phyloP scores from a whole-genome alignment of 768 basidiomycete genomes.

The Mycena filopes region DNA sequence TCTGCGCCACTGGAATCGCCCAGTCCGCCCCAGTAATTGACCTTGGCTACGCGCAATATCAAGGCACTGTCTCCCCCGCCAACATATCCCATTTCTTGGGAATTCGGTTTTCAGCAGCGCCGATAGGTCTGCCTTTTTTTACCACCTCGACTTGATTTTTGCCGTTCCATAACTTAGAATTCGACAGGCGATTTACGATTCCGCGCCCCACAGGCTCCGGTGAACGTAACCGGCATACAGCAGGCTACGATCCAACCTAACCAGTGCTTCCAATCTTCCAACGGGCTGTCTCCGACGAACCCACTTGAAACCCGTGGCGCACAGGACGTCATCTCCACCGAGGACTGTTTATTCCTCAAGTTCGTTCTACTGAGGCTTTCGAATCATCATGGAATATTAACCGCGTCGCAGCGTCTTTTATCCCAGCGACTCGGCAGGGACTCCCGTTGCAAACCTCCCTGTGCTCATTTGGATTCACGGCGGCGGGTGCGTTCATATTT shows the following conservation, averaged over 20 bases:
- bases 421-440: neutral
- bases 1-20: neutral
- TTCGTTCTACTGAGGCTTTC: conserved; percentile 16
- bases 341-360: conserved; percentile 49
- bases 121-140: conserved; percentile 17
- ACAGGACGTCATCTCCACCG: conserved; percentile 26
- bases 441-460: conserved; percentile 29
- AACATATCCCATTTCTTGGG: conserved; percentile 36
- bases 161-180: neutral
- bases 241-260: conserved; percentile 1
- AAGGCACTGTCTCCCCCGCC: conserved; percentile 31
- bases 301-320: conserved; percentile 10
- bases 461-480: conserved; percentile 39
- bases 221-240: conserved; percentile 7
- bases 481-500: conserved; percentile 21
- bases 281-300: conserved; percentile 12
- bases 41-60: conserved; percentile 44
- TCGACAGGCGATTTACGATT: conserved; percentile 34
- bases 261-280: conserved; percentile 14
- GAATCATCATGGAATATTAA: no score
- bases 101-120: conserved; percentile 47
- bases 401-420: conserved; percentile 10
- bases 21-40: conserved; percentile 37
- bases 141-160: neutral
- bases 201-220: conserved; percentile 32